A percentile compares a stretch with the other conserved stretches of the same genome.
phyloP scores from a whole-genome alignment of 2,329 filamentous ascomycete genomes.

The Ophiostoma perfectum region DNA sequence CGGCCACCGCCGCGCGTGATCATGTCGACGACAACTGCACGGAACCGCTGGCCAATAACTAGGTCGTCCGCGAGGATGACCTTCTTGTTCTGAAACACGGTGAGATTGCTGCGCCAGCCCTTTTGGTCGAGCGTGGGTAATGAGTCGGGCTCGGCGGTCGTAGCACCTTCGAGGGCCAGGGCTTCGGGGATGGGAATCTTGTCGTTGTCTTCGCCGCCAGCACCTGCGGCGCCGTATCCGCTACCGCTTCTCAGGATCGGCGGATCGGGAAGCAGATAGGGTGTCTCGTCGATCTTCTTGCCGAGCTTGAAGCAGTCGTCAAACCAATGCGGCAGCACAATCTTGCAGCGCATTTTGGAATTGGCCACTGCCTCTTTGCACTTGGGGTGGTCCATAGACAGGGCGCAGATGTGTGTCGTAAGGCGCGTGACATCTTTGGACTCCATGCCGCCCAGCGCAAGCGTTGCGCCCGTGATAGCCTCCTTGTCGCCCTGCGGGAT shows the following conservation, averaged over 20 bases:
- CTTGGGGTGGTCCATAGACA: conserved; percentile 69
- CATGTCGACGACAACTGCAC: conserved; percentile 62
- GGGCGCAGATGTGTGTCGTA: conserved; percentile 84
- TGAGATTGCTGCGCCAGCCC: conserved; percentile 47
- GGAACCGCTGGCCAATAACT: conserved; percentile 60
- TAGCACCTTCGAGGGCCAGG: conserved; percentile 62
- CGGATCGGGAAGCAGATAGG: conserved; percentile 80
- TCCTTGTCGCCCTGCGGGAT: conserved; percentile 84
- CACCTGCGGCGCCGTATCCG: not conserved
- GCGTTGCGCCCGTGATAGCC: conserved; percentile 80
- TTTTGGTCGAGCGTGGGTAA: conserved; percentile 37
- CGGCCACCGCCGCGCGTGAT: conserved; percentile 66
- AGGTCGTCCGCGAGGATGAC: conserved; percentile 74
- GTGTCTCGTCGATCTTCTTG: conserved; percentile 80
- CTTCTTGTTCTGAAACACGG: conserved; percentile 71
- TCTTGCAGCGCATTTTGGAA: conserved; percentile 61
- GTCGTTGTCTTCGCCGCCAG: conserved; percentile 36
- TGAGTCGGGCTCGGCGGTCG: conserved; percentile 42
- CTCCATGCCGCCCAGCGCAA: conserved; percentile 84
- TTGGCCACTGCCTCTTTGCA: conserved; percentile 59
- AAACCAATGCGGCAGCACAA: conserved; percentile 95
- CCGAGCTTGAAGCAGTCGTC: conserved; percentile 93
- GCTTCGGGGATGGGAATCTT: conserved; percentile 40
- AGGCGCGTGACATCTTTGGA: conserved; percentile 63
- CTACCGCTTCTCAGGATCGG: conserved; percentile 58